phyloP scores from a whole-genome alignment of 164 flowering plant species.

The Amborella trichopoda region DNA sequence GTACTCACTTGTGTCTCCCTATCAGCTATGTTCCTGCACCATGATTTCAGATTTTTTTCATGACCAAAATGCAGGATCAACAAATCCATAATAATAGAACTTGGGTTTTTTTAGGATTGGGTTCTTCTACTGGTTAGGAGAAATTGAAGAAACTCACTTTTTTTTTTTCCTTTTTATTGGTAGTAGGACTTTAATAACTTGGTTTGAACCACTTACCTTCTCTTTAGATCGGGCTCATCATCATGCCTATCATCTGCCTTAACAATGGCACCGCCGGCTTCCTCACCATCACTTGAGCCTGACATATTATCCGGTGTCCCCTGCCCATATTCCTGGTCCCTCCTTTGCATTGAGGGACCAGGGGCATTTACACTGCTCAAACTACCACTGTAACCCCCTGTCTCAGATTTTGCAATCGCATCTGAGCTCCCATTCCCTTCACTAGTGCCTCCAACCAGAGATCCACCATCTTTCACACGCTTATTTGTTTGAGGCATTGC shows the following conservation, averaged over 20 bases:
- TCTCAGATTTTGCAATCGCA: conserved; percentile 22
- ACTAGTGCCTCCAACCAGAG: neutral
- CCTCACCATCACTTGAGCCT: conserved; percentile 47
- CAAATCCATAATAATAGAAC: neutral
- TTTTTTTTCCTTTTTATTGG: neutral
- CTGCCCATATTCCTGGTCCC: conserved; percentile 29
- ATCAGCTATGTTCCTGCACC: conserved; percentile 38
- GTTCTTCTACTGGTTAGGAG: neutral
- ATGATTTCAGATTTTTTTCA: neutral
- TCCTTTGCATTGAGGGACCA: conserved; percentile 13
- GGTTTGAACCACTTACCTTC: conserved; percentile 31
- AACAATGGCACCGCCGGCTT: conserved; percentile 23
- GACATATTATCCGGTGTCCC: conserved; percentile 19
- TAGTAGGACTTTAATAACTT: neutral
- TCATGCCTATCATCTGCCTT: conserved; percentile 23
- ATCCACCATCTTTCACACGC: conserved; percentile 38
- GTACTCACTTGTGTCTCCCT: conserved; percentile 22
- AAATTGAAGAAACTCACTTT: neutral
- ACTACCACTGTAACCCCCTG: conserved; percentile 18
- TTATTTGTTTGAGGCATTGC: conserved; percentile 38
- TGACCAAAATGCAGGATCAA: neutral
- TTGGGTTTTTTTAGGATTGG: neutral
- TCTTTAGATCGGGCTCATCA: conserved; percentile 67
- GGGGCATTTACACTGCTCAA: conserved; percentile 11
- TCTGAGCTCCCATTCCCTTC: conserved; percentile 21